Evolutionary conservation across 2,329 filamentous ascomycete genomes (phyloP), one percentile per base, ranked within the genome.

Genomic region (Diplocarpon rosae): DNA sequence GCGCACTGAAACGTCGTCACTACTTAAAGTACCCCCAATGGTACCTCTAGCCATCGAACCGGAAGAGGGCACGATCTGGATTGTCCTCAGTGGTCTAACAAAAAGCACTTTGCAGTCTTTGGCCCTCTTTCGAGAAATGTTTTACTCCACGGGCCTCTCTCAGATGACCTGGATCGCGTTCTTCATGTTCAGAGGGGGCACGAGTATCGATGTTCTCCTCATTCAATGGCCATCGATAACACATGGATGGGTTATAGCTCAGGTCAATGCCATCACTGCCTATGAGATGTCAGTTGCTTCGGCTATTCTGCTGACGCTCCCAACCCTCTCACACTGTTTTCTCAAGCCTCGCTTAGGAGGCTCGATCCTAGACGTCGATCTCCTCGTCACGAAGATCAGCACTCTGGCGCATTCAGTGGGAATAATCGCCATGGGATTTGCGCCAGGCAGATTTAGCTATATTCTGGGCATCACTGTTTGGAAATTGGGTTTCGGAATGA

Each of bases 191-290:
- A 45, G 31, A 5, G n/a, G 45, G 5, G 45, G 40, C 1, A 20
- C 14, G 5, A 35, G 39, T 1, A 44, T 52, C 10, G 34, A 31
- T 6, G 32, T 49, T 28, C 45, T 51, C 27, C 51, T 45, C 30
- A 15, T 43, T 1, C 50, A 52, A 46, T 52, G 50, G 50, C 38
- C 43, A 0, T 49, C 43, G 12, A 24, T 51, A 11, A 48, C 43
- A 1, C 47, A 46, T 27, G 32, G 33, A 15, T 51, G 48, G 48
- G 38, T 49, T n/a, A 31, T 51, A 16, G 50, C 50, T 5, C 48
- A 52, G 11, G 44, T 52, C 1, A 44, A 47, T 28, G 43, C 41
- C 1, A 35, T 51, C 2, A 45, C 14, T 13, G 44, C 46, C 7
- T 50, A 45, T 31, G 50, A 51, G 24, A 48, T 43, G 29, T 16